Base-by-base conservation (phyloP, 345 rosid genomes). In the Passiflora organensis region DNA sequence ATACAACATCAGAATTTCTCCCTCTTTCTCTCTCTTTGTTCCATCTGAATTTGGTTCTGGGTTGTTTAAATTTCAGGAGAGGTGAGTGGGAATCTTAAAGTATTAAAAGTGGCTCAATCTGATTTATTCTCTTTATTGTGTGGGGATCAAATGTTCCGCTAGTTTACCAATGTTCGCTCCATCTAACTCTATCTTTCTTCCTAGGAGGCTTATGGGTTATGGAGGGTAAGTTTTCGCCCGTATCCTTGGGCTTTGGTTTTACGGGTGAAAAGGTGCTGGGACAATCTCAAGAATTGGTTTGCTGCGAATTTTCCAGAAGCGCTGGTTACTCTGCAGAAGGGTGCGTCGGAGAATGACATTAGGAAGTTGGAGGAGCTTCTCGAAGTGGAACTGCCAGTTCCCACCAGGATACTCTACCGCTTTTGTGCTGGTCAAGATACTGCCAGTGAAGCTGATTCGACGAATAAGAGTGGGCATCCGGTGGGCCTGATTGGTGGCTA, bases 401-500 rank as follows among this genome's bases (percentile, higher is more conserved):
- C 97, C 2, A 84, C 91, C 0, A 80, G 91, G 58, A 59, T 93
- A 47, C 85, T 93, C 22, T 93, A 89, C 54, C 86, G 97, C 13
- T 82, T 93, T 58, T 76, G 76, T 23, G 85, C 86, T 56, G 99
- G 97, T 57, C 97, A 93, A 71, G 86, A 49, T 2, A 78, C 34
- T 52, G 51, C 21, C 11, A 6, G 4, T 59, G 25, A 32, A 41
- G 58, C 6, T 10, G 56, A 37, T 38, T 13, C 2, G 1, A 38
- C 16, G 25, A 44, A 14, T 12, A 15, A 21, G 10, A 9, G 8
- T 42, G 64, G 46, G 15, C 37, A 67, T 48, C 59, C 32, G 39
- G 51, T 76, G 56, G 97, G 97, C 28, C 63, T 89, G 32, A 93
- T 93, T 22, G 99, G 97, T 37, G 99, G 96, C 15, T 89, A 93